These are phyloP conservation scores for Cyberlindnera euphorbiae DNA, from an alignment of 805 yeast species.

Conservation along the genomic window DNA sequence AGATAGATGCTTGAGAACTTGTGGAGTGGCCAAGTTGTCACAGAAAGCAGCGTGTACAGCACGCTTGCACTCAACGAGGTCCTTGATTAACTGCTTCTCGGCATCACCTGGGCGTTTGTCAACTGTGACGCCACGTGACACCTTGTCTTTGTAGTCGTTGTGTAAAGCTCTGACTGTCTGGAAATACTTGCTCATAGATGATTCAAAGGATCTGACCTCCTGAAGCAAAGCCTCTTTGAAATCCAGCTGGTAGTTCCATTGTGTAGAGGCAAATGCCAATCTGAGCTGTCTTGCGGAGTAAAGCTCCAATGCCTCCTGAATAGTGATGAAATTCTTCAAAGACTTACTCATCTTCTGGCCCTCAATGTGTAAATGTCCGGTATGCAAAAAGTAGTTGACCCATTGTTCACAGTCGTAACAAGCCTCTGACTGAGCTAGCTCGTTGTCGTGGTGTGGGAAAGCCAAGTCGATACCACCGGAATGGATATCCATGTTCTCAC, in stretches of 20 bases:
- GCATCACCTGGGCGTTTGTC: constrained; percentile 53
- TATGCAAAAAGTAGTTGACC: constrained; percentile 95
- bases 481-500: constrained; percentile 84
- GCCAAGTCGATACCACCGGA: constrained; percentile 97
- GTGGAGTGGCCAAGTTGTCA: constrained; percentile 82
- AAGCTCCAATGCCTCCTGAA: constrained; percentile 75
- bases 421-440: constrained; percentile 95
- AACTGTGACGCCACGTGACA: constrained; percentile 44
- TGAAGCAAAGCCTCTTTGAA: constrained; percentile 76
- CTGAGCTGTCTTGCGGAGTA: constrained; percentile 81
- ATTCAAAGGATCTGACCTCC: constrained; percentile 76
- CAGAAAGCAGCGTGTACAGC: constrained; percentile 75
- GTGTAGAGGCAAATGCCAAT: constrained; percentile 82
- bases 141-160: constrained; percentile 52
- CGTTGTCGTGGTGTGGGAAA: constrained; percentile 98
- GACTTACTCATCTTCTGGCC: constrained; percentile 98
- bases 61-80: constrained; percentile 46
- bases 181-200: constrained; percentile 76
- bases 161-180: constrained; percentile 79
- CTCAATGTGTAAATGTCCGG: constrained; percentile 96
- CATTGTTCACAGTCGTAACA: constrained; percentile 85
- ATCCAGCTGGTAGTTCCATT: constrained; percentile 91
- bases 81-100: constrained; percentile 54
- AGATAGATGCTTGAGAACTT: constrained; percentile 57
- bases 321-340: constrained; percentile 90